Conservation (phyloP, 179 eudicot species). For the Sideroxylon spinosum region DNA sequence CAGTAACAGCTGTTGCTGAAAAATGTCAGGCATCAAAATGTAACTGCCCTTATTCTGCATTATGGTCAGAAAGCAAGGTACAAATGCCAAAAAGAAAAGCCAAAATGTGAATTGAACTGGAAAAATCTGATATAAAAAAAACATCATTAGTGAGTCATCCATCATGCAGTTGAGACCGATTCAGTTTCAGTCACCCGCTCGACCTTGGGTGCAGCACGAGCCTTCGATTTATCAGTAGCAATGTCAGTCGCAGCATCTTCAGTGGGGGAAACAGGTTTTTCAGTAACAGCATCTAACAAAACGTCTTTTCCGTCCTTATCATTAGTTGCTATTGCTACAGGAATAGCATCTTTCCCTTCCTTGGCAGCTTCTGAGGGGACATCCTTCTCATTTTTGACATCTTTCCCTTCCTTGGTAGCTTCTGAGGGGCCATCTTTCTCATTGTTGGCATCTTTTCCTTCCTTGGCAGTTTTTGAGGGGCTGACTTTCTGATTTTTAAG, state of each 20-base stretch:
- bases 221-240: slow-evolving; percentile 15
- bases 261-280: slow-evolving; percentile 5
- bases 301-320: slow-evolving; percentile 20
- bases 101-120: neutral
- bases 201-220: slow-evolving; percentile 23
- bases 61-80: neutral
- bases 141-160: neutral
- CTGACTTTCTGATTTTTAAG: slow-evolving; percentile 30
- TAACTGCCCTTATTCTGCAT: slow-evolving; percentile 21
- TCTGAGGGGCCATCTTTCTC: slow-evolving; percentile 18
- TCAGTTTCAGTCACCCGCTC: slow-evolving; percentile 28
- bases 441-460: slow-evolving; percentile 34
- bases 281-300: slow-evolving; percentile 7
- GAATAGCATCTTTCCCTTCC: too few species aligned
- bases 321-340: too few species aligned
- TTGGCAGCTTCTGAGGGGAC: neutral
- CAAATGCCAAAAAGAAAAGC: too few species aligned
- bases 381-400: slow-evolving; percentile 19
- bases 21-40: neutral
- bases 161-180: slow-evolving; percentile 22
- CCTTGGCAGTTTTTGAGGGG: neutral
- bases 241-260: slow-evolving; percentile 25
- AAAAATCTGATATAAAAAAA: neutral
- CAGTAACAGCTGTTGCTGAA: too few species aligned
- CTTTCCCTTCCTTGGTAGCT: slow-evolving; percentile 13